Conservation (phyloP, 2,329 filamentous ascomycete genomes). For the Ceratocystis lukuohia region DNA sequence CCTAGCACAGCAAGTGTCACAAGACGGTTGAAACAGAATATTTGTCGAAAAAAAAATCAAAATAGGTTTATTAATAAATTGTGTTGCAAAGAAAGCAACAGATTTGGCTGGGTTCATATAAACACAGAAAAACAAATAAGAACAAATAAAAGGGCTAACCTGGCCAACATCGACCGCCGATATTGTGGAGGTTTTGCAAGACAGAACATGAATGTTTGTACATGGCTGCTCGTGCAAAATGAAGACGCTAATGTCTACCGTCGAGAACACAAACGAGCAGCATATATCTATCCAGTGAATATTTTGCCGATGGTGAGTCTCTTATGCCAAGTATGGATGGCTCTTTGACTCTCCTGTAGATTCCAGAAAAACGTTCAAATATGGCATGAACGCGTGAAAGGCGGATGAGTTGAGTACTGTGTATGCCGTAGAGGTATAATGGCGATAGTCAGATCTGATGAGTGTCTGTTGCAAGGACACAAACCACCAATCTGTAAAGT, state of each 20-base stretch:
- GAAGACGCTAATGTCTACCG: background rate
- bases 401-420: too few relatives aligned
- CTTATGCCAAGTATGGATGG: background rate
- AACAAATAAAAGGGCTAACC: background rate
- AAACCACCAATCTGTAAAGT: background rate
- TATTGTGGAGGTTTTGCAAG: background rate
- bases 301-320: background rate
- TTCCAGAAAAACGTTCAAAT: background rate
- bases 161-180: background rate
- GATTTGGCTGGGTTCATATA: too few relatives aligned
- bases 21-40: background rate
- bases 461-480: background rate
- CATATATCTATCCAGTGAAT: background rate
- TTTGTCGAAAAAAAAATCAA: background rate
- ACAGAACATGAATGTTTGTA: background rate
- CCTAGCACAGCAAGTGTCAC: background rate
- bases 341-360: background rate
- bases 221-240: background rate
- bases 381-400: background rate
- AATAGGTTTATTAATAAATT: background rate
- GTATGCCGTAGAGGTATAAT: too few relatives aligned
- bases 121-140: background rate
- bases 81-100: background rate
- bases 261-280: background rate
- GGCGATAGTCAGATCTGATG: background rate